Conservation (phyloP, 2,329 filamentous ascomycete genomes). For the Canariomyces notabilis region DNA sequence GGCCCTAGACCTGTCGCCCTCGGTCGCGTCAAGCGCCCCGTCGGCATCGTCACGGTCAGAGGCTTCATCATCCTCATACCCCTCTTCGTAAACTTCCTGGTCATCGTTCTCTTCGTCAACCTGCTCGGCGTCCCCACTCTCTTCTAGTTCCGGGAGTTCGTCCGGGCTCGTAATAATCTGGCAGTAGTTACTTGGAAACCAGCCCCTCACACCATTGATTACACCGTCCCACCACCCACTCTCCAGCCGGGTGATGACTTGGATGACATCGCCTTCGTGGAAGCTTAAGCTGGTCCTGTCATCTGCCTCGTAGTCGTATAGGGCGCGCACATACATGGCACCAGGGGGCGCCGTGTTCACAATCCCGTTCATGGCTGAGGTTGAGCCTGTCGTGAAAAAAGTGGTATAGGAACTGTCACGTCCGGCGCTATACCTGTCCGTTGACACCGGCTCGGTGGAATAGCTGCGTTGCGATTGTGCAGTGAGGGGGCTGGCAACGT, state of each 20-base stretch:
- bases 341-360: constrained; percentile 55
- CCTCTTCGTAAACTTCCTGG: constrained; percentile 63
- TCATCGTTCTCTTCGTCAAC: constrained; percentile 61
- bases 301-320: constrained; percentile 98
- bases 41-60: constrained; percentile 47
- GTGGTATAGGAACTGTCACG: constrained; percentile 25
- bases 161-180: constrained; percentile 74
- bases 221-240: constrained; percentile 99
- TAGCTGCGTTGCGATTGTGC: constrained; percentile 16
- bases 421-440: constrained; percentile 31
- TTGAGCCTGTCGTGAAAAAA: constrained; percentile 23
- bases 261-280: constrained; percentile 92
- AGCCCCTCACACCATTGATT: constrained; percentile 92
- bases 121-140: constrained; percentile 50
- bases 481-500: constrained; percentile 17
- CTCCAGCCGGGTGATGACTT: constrained; percentile 96
- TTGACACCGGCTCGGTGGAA: constrained; percentile 30
- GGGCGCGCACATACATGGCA: constrained; percentile 85
- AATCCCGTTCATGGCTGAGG: constrained; percentile 53
- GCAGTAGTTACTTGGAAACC: constrained; percentile 99
- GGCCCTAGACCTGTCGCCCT: constrained; percentile 71
- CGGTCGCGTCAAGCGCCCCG: constrained; percentile 63
- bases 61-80: constrained; percentile 62
- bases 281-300: constrained; percentile 96
- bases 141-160: constrained; percentile 60